These are phyloP conservation scores for Daldinia eschscholtzii DNA, from an alignment of 2,329 filamentous ascomycete genomes.

Conservation along the genomic window DNA sequence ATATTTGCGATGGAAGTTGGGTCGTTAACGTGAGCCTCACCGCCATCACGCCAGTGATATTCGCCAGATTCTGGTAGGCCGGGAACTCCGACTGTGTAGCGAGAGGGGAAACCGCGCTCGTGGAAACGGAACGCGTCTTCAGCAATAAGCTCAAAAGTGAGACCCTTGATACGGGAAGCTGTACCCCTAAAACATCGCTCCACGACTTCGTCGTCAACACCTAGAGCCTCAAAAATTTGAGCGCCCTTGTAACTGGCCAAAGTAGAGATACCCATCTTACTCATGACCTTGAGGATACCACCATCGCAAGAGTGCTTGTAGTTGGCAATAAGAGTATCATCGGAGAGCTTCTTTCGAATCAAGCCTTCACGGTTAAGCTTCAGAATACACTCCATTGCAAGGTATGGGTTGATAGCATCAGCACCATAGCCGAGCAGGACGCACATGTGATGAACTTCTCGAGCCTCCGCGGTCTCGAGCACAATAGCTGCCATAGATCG, in stretches of 20 bases:
- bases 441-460: constrained; percentile 98
- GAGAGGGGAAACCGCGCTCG: constrained; percentile 89
- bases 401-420: constrained; percentile 93
- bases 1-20: constrained; percentile 96
- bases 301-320: constrained; percentile 98
- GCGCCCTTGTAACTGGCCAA: constrained; percentile 97
- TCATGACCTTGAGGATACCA: constrained; percentile 98
- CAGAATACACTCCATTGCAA: constrained; percentile 94
- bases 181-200: constrained; percentile 96
- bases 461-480: constrained; percentile 93
- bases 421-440: constrained; percentile 96
- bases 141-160: constrained; percentile 93
- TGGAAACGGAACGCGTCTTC: constrained; percentile 96
- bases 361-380: constrained; percentile 95
- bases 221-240: constrained; percentile 96
- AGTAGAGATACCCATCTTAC: constrained; percentile 99
- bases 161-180: constrained; percentile 91
- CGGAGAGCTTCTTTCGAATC: constrained; percentile 87
- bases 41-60: constrained; percentile 98
- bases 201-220: constrained; percentile 90
- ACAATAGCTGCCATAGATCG: constrained; percentile 87
- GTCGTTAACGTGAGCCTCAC: constrained; percentile 95
- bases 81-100: constrained; percentile 79
- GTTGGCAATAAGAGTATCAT: constrained; percentile 89
- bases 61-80: constrained; percentile 93